Evolutionary conservation across 768 basidiomycete species (phyloP).

Genomic region (Agrocybe chaxingu): DNA sequence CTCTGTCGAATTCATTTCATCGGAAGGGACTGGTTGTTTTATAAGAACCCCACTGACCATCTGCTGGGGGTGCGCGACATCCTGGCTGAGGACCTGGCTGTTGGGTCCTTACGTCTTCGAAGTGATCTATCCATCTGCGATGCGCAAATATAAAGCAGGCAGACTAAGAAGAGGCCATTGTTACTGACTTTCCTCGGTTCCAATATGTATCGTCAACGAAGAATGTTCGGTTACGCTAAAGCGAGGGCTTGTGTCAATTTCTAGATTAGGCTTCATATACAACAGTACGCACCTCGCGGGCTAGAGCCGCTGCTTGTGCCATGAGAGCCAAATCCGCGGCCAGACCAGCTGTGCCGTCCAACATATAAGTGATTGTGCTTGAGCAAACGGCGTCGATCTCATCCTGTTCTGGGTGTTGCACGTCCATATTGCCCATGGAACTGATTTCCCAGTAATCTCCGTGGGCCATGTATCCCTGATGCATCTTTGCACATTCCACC

Average conservation of each 20-base stretch:
- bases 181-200: slow-evolving; percentile 66
- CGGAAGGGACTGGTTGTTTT: neutral
- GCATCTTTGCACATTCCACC: slow-evolving; percentile 50
- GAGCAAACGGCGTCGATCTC: slow-evolving; percentile 36
- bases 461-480: slow-evolving; percentile 43
- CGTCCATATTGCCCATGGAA: slow-evolving; percentile 30
- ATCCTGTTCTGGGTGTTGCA: slow-evolving; percentile 26
- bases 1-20: slow-evolving; percentile 34
- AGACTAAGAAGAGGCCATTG: neutral
- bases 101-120: slow-evolving; percentile 45
- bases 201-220: slow-evolving; percentile 69
- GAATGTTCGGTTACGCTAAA: slow-evolving; percentile 61
- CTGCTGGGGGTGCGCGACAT: slow-evolving; percentile 58
- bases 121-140: slow-evolving; percentile 64
- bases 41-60: slow-evolving; percentile 38
- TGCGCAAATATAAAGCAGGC: neutral
- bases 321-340: slow-evolving; percentile 62
- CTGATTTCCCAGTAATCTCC: slow-evolving; percentile 49
- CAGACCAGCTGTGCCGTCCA: slow-evolving; percentile 66
- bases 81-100: slow-evolving; percentile 66
- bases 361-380: slow-evolving; percentile 70
- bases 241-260: neutral
- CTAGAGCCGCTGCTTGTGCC: slow-evolving; percentile 64
- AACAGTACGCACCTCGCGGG: slow-evolving; percentile 49
- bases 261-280: slow-evolving; percentile 2